phyloP scores from a whole-genome alignment of 1,139 yeast species.

The Diutina ranongensis region DNA sequence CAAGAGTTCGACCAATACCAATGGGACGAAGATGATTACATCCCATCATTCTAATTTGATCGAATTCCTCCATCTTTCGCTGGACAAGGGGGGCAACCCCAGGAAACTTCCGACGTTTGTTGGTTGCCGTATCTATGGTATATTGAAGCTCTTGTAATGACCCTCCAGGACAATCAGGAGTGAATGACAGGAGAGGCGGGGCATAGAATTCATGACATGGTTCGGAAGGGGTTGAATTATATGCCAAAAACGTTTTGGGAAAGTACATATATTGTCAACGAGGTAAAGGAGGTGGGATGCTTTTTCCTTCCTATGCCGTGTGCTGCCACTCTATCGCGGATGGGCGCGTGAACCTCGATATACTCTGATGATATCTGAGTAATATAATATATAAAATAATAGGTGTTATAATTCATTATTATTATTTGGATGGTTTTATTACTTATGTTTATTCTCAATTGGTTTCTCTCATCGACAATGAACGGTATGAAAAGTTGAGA shows the following conservation, averaged over 20 bases:
- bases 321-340: too few relatives aligned
- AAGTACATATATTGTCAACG: slow-evolving; percentile 10
- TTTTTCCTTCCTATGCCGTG: too few relatives aligned
- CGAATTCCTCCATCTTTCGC: slow-evolving; percentile 28
- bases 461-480: too few relatives aligned
- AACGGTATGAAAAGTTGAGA: too few relatives aligned
- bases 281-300: background rate
- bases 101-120: slow-evolving; percentile 8
- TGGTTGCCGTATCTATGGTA: slow-evolving; percentile 8
- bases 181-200: slow-evolving; percentile 43
- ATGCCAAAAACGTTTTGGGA: background rate
- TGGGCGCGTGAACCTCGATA: too few relatives aligned
- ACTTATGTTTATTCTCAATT: too few relatives aligned
- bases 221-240: background rate
- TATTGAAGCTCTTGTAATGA: slow-evolving; percentile 21
- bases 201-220: slow-evolving; percentile 14
- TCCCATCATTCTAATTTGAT: slow-evolving; percentile 35
- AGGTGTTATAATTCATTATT: too few relatives aligned
- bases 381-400: too few relatives aligned
- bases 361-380: too few relatives aligned
- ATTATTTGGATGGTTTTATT: too few relatives aligned
- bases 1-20: slow-evolving; percentile 47
- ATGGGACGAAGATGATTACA: slow-evolving; percentile 39
- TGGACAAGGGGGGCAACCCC: slow-evolving; percentile 14
- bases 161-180: slow-evolving; percentile 37